phyloP scores from a whole-genome alignment of 2,329 filamentous ascomycete genomes.

The Exophiala calicioides region DNA sequence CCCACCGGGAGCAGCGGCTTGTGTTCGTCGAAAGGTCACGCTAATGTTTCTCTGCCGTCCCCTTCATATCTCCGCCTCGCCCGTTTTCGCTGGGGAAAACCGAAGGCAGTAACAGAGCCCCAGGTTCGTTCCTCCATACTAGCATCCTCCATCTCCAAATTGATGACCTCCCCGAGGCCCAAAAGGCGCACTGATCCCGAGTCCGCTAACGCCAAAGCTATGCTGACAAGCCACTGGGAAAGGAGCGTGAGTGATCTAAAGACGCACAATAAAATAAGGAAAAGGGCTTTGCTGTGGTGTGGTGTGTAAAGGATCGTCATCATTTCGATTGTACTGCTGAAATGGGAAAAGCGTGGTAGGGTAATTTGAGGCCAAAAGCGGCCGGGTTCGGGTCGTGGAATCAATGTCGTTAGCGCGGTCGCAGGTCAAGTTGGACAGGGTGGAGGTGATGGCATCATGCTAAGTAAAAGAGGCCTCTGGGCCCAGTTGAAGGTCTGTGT shows the following conservation, averaged over 20 bases:
- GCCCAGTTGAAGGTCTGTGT: no score
- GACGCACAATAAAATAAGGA: constrained; percentile 5
- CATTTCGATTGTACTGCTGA: constrained; percentile 25
- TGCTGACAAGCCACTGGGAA: constrained; percentile 5
- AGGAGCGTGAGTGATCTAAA: constrained; percentile 15
- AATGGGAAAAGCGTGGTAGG: constrained; percentile 10
- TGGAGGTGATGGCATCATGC: constrained; percentile 3
- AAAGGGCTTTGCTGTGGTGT: constrained; percentile 4
- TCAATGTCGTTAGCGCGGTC: no score
- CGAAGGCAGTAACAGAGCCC: no score
- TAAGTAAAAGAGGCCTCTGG: constrained; percentile 1
- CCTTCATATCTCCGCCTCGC: no score
- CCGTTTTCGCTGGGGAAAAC: no score
- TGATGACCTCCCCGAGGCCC: background rate
- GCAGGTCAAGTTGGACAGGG: background rate
- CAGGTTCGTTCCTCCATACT: background rate
- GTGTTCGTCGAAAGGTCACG: no score
- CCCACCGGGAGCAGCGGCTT: no score
- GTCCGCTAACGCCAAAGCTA: constrained; percentile 25
- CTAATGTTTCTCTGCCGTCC: no score
- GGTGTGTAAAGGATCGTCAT: constrained; percentile 20
- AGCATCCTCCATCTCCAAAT: background rate
- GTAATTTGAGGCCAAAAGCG: constrained; percentile 2
- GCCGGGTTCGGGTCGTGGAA: constrained; percentile 6
- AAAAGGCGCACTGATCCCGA: background rate